Conservation (phyloP, 2,329 filamentous ascomycete species). For the Colletotrichum sp. region DNA sequence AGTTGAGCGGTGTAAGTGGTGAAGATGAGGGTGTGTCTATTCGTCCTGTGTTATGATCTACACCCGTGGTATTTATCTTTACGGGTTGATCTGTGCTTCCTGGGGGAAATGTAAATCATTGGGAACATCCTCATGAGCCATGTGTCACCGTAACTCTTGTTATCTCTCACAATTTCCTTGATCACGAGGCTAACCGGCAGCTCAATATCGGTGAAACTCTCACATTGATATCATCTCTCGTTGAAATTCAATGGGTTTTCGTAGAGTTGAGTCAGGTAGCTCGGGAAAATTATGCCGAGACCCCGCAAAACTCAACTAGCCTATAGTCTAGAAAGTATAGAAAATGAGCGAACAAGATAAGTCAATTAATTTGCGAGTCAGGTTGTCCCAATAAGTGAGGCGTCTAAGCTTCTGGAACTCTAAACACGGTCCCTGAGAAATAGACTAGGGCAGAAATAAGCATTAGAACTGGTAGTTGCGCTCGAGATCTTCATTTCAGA, state of each 20-base stretch:
- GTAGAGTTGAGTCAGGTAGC: neutral
- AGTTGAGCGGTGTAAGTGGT: neutral
- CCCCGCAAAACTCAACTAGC: neutral
- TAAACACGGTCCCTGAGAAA: neutral
- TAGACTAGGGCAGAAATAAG: neutral
- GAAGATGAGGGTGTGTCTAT: neutral
- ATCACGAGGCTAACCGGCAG: neutral
- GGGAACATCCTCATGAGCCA: neutral
- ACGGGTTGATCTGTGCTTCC: neutral
- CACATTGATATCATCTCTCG: neutral
- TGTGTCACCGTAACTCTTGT: neutral
- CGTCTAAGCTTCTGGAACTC: neutral
- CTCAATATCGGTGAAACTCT: neutral
- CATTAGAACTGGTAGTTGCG: neutral
- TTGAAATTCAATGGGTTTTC: neutral
- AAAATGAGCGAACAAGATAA: neutral
- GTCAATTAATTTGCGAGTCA: neutral
- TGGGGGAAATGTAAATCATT: neutral
- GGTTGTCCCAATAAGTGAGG: neutral
- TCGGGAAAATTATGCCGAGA: neutral
- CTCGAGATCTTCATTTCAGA: neutral
- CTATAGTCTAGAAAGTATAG: neutral
- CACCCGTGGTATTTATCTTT: neutral
- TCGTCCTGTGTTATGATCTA: neutral
- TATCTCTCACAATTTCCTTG: neutral